Evolutionary conservation across 2,329 filamentous ascomycete genomes (phyloP).

Genomic region (Dryadomyces quercivorus): DNA sequence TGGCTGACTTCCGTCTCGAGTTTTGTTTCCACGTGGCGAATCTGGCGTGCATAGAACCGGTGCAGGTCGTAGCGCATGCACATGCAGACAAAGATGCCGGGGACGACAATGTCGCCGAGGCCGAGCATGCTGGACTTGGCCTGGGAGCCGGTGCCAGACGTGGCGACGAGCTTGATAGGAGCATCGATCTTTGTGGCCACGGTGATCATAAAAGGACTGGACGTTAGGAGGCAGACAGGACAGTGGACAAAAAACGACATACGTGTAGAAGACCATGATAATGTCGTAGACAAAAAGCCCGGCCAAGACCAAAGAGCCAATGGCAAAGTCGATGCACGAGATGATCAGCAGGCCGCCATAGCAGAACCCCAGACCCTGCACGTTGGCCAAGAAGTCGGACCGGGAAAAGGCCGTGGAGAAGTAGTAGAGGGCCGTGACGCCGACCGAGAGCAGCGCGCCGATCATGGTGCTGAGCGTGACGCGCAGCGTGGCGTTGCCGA

Average conservation of each 20-base stretch:
- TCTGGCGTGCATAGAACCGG: constrained; percentile 62
- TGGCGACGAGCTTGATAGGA: constrained; percentile 81
- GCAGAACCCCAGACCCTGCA: constrained; percentile 77
- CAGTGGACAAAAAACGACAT: constrained; percentile 19
- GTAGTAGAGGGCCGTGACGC: constrained; percentile 51
- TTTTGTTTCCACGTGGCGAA: constrained; percentile 32
- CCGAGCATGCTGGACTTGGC: constrained; percentile 72
- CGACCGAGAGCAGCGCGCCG: constrained; percentile 40
- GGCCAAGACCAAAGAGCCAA: constrained; percentile 62
- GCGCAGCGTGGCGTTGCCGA: constrained; percentile 29
- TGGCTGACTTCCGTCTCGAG: constrained; percentile 18
- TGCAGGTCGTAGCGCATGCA: constrained; percentile 88
- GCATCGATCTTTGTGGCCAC: constrained; percentile 84
- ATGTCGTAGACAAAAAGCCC: constrained; percentile 93
- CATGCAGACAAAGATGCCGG: constrained; percentile 79
- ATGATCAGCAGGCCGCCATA: constrained; percentile 73
- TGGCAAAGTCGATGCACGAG: constrained; percentile 79
- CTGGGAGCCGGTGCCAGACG: constrained; percentile 28
- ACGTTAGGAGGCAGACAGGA: background rate
- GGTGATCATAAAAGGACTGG: constrained; percentile 69
- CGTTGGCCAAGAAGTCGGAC: constrained; percentile 56
- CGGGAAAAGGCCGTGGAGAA: constrained; percentile 33
- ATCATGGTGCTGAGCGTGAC: constrained; percentile 46
- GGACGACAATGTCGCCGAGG: constrained; percentile 86
- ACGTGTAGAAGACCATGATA: constrained; percentile 80